These are phyloP conservation scores for Saururus chinensis DNA, from an alignment of 164 flowering plant genomes.

Conservation along the genomic window DNA sequence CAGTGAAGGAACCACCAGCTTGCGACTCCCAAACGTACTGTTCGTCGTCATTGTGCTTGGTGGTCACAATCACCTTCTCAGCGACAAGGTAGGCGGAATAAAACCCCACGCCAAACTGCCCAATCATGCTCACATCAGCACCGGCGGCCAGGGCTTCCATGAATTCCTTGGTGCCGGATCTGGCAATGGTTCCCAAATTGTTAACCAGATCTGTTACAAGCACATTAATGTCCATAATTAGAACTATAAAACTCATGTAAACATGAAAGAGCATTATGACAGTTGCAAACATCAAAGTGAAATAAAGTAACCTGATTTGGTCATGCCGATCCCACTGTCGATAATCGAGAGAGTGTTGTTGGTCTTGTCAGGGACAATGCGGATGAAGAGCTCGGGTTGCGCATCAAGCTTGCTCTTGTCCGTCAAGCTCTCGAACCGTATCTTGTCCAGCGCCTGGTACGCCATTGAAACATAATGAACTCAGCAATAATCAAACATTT, in stretches of 20 bases:
- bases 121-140: constrained; percentile 62
- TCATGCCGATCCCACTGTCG: constrained; percentile 12
- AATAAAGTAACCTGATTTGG: constrained; percentile 4
- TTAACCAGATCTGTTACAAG: constrained; percentile 38
- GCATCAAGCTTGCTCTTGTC: constrained; percentile 14
- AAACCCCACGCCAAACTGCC: constrained; percentile 45
- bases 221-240: background rate
- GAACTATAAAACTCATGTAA: background rate
- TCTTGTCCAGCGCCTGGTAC: constrained; percentile 8
- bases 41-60: constrained; percentile 58
- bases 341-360: constrained; percentile 7
- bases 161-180: constrained; percentile 56
- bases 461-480: background rate
- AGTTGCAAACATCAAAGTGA: no score
- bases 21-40: constrained; percentile 54
- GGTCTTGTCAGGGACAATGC: constrained; percentile 7
- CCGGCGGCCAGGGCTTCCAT: constrained; percentile 53
- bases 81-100: constrained; percentile 49
- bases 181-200: constrained; percentile 53
- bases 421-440: constrained; percentile 10
- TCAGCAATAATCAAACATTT: background rate
- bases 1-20: constrained; percentile 47
- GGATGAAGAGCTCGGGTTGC: constrained; percentile 13
- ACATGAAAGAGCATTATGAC: background rate
- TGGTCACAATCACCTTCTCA: constrained; percentile 46